These are phyloP conservation scores for Breviolum minutum DNA, from an alignment of 73 alveolate species.

Conservation along the genomic window DNA sequence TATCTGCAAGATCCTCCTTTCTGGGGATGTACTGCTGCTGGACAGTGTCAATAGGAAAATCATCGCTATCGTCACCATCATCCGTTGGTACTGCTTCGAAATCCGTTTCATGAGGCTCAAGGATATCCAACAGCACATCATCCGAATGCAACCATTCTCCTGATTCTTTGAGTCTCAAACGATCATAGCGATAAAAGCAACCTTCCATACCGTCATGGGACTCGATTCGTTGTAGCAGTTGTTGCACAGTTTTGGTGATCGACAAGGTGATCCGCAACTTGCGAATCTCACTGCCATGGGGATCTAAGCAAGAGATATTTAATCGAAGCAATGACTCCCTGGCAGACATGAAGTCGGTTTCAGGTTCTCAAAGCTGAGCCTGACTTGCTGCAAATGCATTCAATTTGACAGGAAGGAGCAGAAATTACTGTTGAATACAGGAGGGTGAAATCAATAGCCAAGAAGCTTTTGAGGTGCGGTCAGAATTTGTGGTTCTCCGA, in stretches of 20 bases:
- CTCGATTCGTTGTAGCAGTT: not conserved
- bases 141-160: not conserved
- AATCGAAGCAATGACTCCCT: slow-evolving; percentile 7
- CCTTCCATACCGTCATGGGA: not conserved
- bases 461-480: too few relatives aligned
- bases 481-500: too few relatives aligned
- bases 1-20: not conserved
- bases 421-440: not conserved
- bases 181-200: not conserved
- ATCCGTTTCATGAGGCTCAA: not conserved
- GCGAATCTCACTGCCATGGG: not conserved
- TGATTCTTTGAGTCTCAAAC: not conserved
- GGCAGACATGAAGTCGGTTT: not conserved
- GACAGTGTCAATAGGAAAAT: not conserved
- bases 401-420: not conserved
- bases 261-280: slow-evolving; percentile 22
- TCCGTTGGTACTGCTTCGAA: not conserved
- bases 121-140: not conserved
- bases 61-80: not conserved
- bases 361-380: not conserved
- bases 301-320: not conserved
- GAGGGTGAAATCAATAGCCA: too few relatives aligned
- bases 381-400: not conserved
- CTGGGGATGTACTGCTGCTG: not conserved
- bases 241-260: not conserved